Conservation (phyloP, 768 basidiomycete genomes). For the Lentinula detonsa region DNA sequence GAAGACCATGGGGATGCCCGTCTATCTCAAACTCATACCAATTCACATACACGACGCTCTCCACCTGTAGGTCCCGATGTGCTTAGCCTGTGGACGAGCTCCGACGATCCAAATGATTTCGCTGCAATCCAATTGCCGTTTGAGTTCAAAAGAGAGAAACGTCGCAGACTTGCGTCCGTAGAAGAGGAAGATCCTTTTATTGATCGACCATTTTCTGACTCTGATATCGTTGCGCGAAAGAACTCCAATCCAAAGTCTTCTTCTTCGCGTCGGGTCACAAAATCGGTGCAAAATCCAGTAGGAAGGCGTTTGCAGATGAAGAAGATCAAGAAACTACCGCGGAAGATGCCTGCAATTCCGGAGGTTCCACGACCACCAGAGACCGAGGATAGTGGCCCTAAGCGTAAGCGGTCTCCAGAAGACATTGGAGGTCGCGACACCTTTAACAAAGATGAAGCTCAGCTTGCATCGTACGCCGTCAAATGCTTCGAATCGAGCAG, state of each 20-base stretch:
- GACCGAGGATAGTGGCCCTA: not conserved
- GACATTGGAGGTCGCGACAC: not conserved
- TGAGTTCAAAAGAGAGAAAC: not conserved
- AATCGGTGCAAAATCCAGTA: no score
- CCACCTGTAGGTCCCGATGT: not conserved
- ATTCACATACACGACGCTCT: not conserved
- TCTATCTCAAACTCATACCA: not conserved
- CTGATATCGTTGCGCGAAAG: not conserved
- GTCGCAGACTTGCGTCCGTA: not conserved
- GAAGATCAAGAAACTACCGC: not conserved
- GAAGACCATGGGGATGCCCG: not conserved
- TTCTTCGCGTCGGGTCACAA: no score
- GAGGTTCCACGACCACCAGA: not conserved
- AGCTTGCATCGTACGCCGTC: conserved; percentile 10
- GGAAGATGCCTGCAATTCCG: not conserved
- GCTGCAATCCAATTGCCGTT: not conserved
- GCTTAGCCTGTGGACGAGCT: not conserved
- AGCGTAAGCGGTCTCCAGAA: not conserved
- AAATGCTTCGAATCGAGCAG: conserved; percentile 12
- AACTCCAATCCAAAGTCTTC: not conserved
- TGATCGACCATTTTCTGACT: not conserved
- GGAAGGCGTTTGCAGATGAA: not conserved
- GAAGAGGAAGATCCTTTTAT: not conserved
- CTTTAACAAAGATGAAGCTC: conserved; percentile 4
- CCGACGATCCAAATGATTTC: no score